These are phyloP conservation scores for Mariannaea elegans DNA, from an alignment of 2,329 filamentous ascomycete genomes.

Conservation along the genomic window DNA sequence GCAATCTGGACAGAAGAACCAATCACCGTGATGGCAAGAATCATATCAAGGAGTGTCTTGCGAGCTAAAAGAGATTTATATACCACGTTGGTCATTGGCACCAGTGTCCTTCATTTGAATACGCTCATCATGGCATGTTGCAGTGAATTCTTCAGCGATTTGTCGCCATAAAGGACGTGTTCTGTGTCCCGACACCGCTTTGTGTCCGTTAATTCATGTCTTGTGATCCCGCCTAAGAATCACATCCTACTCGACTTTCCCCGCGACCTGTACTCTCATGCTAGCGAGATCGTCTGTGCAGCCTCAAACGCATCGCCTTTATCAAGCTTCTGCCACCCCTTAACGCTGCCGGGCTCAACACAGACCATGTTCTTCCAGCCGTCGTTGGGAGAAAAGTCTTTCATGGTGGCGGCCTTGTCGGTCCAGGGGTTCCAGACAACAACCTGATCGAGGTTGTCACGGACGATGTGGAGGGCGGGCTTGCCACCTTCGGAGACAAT, in stretches of 20 bases:
- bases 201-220: background rate
- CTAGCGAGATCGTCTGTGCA: slow-evolving; percentile 62
- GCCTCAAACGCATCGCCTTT: slow-evolving; percentile 75
- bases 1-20: no score
- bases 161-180: background rate
- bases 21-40: background rate
- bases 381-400: slow-evolving; percentile 87
- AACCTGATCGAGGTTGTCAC: slow-evolving; percentile 86
- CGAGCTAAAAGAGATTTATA: slow-evolving; percentile 6
- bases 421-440: slow-evolving; percentile 98
- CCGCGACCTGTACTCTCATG: slow-evolving; percentile 33
- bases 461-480: slow-evolving; percentile 75
- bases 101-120: slow-evolving; percentile 16
- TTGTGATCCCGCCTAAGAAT: slow-evolving; percentile 1
- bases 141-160: background rate
- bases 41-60: slow-evolving; percentile 15
- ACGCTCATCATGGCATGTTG: background rate
- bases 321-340: slow-evolving; percentile 85
- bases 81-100: slow-evolving; percentile 10
- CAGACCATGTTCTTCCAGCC: slow-evolving; percentile 95
- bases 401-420: slow-evolving; percentile 83
- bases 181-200: background rate
- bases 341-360: slow-evolving; percentile 87
- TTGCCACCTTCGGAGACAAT: slow-evolving; percentile 70
- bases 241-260: slow-evolving; percentile 9